phyloP scores from a whole-genome alignment of 2,329 filamentous ascomycete genomes.

The Harringtonia lauricola region DNA sequence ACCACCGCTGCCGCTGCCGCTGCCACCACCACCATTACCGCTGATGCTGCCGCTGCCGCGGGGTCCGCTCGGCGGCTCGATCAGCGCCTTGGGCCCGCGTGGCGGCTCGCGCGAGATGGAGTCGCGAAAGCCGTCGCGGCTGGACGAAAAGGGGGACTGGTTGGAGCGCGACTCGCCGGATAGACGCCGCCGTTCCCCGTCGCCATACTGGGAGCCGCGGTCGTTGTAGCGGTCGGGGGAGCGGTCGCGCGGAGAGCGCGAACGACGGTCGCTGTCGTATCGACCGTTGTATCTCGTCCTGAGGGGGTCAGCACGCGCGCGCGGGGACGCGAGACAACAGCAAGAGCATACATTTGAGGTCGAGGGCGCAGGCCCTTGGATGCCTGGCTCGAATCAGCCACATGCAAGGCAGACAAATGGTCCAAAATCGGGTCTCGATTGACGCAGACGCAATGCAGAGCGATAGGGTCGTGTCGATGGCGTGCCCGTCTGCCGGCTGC shows the following conservation, averaged over 20 bases:
- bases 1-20: constrained; percentile 54
- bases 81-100: constrained; percentile 68
- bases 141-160: constrained; percentile 47
- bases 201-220: constrained; percentile 40
- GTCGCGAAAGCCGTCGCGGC: constrained; percentile 47
- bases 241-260: constrained; percentile 52
- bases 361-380: no score
- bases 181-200: constrained; percentile 61
- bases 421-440: no score
- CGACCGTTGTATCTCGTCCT: constrained; percentile 48
- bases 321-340: background rate
- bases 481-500: no score
- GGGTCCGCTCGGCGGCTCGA: constrained; percentile 57
- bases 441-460: no score
- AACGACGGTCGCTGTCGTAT: constrained; percentile 53
- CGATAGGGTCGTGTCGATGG: no score
- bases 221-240: constrained; percentile 55
- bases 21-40: no score
- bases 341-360: no score
- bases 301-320: constrained; percentile 7
- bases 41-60: no score
- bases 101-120: constrained; percentile 57
- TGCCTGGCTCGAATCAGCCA: no score
- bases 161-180: constrained; percentile 46
- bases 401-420: no score